Conservation (phyloP, 2,329 filamentous ascomycete species). For the Fusarium algeriense region DNA sequence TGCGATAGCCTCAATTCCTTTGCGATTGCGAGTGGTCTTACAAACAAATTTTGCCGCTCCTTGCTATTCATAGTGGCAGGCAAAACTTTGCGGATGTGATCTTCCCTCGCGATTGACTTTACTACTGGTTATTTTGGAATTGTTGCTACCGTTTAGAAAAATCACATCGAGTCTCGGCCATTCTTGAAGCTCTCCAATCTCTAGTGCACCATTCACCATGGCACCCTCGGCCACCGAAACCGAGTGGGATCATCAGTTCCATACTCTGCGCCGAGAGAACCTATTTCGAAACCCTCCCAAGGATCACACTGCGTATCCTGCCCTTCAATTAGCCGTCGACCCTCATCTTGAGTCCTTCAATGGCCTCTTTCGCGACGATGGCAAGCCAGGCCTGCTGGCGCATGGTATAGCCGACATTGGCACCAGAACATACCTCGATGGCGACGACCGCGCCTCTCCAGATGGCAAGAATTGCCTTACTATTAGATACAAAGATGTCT, state of each 20-base stretch:
- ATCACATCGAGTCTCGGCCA: constrained; percentile 3
- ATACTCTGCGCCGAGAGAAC: constrained; percentile 86
- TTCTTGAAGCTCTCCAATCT: constrained; percentile 18
- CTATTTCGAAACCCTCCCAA: constrained; percentile 91
- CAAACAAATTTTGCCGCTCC: constrained; percentile 28
- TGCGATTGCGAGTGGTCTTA: constrained; percentile 37
- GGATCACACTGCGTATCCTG: constrained; percentile 88
- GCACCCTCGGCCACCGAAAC: constrained; percentile 70
- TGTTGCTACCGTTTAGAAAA: neutral
- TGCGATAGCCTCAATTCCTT: constrained; percentile 49
- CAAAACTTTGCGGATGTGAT: constrained; percentile 12
- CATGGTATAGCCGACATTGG: constrained; percentile 90
- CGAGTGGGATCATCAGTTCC: constrained; percentile 86
- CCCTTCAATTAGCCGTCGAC: constrained; percentile 84
- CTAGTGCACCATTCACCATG: constrained; percentile 58
- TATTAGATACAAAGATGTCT: constrained; percentile 83
- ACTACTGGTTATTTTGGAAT: constrained; percentile 1
- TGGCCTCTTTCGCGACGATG: constrained; percentile 81
- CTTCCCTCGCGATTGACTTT: neutral
- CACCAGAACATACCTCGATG: constrained; percentile 87
- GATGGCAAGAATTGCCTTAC: constrained; percentile 78
- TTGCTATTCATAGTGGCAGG: constrained; percentile 14
- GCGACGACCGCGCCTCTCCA: constrained; percentile 72
- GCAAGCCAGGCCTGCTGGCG: constrained; percentile 69
- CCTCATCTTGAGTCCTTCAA: constrained; percentile 98